Evolutionary conservation across 2,329 filamentous ascomycete genomes (phyloP).

Genomic region (Trichoderma simmonsii): DNA sequence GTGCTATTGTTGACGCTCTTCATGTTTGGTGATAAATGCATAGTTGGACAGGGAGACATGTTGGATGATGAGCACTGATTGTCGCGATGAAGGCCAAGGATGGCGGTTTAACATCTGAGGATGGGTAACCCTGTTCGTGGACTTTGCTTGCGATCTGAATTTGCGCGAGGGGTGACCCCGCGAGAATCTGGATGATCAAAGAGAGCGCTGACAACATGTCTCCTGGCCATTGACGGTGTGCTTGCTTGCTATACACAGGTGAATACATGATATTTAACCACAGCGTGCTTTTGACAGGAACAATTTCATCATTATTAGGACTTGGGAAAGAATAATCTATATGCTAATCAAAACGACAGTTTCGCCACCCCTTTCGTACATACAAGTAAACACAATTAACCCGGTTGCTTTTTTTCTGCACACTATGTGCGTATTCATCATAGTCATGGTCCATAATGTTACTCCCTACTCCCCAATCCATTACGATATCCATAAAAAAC

Average conservation of each 20-base stretch:
- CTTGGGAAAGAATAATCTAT: background rate
- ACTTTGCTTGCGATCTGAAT: constrained; percentile 38
- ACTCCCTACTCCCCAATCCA: background rate
- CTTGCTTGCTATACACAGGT: background rate
- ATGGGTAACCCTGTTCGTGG: constrained; percentile 37
- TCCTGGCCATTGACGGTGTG: background rate
- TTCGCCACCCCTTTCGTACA: background rate
- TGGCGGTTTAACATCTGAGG: constrained; percentile 30
- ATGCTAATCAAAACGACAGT: background rate
- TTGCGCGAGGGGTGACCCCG: constrained; percentile 21
- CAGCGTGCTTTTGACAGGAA: background rate
- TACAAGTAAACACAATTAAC: background rate
- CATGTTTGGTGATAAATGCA: background rate
- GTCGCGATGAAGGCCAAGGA: constrained; percentile 28
- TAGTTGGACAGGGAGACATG: constrained; percentile 25
- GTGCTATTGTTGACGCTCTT: background rate
- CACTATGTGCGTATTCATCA: background rate
- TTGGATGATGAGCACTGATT: constrained; percentile 49
- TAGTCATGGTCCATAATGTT: background rate
- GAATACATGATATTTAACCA: background rate
- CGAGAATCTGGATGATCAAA: constrained; percentile 53
- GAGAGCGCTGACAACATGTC: constrained; percentile 41
- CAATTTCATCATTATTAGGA: background rate
- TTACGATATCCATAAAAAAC: background rate
- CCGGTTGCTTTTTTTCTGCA: background rate